Conservation (phyloP, 495 filamentous ascomycete species). For the Astrothelium subdiscretum region DNA sequence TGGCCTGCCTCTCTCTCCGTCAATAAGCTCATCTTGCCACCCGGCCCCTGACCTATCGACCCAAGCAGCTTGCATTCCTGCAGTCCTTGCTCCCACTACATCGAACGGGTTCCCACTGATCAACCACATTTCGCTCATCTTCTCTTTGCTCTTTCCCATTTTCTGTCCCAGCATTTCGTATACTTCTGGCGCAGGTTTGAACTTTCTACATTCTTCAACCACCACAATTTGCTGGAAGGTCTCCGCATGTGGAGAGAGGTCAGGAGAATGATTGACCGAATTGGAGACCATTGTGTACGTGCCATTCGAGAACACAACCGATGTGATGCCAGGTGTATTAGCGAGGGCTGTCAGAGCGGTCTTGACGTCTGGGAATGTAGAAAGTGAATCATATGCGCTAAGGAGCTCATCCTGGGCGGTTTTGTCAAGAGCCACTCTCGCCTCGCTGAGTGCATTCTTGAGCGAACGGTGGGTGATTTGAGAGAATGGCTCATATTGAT, state of each 20-base stretch:
- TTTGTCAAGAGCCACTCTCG: slow-evolving; percentile 32
- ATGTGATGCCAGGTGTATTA: slow-evolving; percentile 29
- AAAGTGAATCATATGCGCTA: slow-evolving; percentile 55
- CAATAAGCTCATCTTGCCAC: slow-evolving; percentile 42
- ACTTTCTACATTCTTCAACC: slow-evolving; percentile 48
- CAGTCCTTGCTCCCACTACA: slow-evolving; percentile 44
- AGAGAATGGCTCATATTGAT: slow-evolving; percentile 51
- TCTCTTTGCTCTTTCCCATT: slow-evolving; percentile 31
- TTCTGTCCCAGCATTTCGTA: slow-evolving; percentile 50
- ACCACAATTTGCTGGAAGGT: slow-evolving; percentile 48
- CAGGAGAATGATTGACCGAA: slow-evolving; percentile 44
- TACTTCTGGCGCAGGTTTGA: slow-evolving; percentile 56
- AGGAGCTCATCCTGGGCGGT: slow-evolving; percentile 40
- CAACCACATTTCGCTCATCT: slow-evolving; percentile 52
- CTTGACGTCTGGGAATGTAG: slow-evolving; percentile 57
- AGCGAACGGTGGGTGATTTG: slow-evolving; percentile 54
- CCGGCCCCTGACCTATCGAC: slow-evolving; percentile 46
- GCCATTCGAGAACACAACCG: slow-evolving; percentile 70
- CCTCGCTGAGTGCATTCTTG: slow-evolving; percentile 49
- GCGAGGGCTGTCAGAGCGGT: slow-evolving; percentile 37
- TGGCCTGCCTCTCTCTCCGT: slow-evolving; percentile 31
- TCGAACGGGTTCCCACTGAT: slow-evolving; percentile 76
- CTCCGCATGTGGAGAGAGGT: slow-evolving; percentile 38
- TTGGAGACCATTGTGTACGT: slow-evolving; percentile 50
- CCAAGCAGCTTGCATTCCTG: slow-evolving; percentile 55